Evolutionary conservation across 2,329 filamentous ascomycete species (phyloP).

Genomic region (Sphaerulina populicola): DNA sequence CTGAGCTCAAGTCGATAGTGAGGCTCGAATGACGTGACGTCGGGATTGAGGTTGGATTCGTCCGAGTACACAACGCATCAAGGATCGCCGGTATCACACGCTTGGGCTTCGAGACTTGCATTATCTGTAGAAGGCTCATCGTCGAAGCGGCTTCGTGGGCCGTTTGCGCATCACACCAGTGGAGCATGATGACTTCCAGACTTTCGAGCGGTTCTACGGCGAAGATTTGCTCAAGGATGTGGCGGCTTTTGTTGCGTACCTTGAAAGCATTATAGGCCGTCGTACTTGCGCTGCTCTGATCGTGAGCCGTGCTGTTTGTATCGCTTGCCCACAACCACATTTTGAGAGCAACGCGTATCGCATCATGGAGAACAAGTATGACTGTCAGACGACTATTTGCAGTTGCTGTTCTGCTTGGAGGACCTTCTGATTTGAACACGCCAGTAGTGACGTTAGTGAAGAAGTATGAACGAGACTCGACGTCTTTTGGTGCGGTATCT

Average conservation of each 20-base stretch:
- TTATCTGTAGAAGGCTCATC: slow-evolving; percentile 77
- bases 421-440: slow-evolving; percentile 71
- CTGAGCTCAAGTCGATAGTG: slow-evolving; percentile 74
- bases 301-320: slow-evolving; percentile 49
- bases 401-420: slow-evolving; percentile 63
- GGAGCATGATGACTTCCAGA: slow-evolving; percentile 77
- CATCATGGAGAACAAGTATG: slow-evolving; percentile 91
- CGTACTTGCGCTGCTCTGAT: slow-evolving; percentile 56
- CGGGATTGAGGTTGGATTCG: slow-evolving; percentile 73
- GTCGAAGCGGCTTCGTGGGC: slow-evolving; percentile 46
- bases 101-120: slow-evolving; percentile 84
- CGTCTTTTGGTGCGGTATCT: slow-evolving; percentile 58
- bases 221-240: slow-evolving; percentile 87
- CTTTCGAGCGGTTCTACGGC: slow-evolving; percentile 87
- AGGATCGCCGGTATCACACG: slow-evolving; percentile 90
- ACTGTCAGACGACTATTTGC: slow-evolving; percentile 91
- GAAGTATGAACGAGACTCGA: slow-evolving; percentile 72
- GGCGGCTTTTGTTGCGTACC: slow-evolving; percentile 79
- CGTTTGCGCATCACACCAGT: slow-evolving; percentile 58
- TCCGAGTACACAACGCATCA: slow-evolving; percentile 91
- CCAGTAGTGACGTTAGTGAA: slow-evolving; percentile 93
- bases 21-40: slow-evolving; percentile 74
- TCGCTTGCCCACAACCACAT: slow-evolving; percentile 91
- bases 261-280: slow-evolving; percentile 90
- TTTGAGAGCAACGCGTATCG: slow-evolving; percentile 79